Conservation (phyloP, 768 basidiomycete species). For the Rossbeevera mucosa region DNA sequence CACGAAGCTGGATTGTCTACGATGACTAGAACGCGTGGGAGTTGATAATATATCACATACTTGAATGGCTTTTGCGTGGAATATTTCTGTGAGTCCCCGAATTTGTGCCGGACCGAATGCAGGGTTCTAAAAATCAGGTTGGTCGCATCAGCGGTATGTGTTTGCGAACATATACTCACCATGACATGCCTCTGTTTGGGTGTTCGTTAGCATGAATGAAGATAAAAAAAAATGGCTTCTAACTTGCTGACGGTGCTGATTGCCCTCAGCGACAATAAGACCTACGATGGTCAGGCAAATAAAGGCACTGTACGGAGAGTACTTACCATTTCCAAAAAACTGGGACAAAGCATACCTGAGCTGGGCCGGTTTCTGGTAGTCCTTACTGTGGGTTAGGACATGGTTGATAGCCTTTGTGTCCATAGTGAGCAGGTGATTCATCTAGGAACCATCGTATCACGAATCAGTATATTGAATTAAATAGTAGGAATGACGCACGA, state of each 20-base stretch:
- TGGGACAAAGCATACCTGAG: neutral
- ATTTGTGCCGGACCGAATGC: constrained; percentile 60
- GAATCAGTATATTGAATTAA: neutral
- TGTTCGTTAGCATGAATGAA: neutral
- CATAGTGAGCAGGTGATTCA: neutral
- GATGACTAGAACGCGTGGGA: neutral
- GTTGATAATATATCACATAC: constrained; percentile 24
- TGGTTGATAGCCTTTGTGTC: constrained; percentile 4
- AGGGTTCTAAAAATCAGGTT: constrained; percentile 41
- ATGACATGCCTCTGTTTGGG: constrained; percentile 20
- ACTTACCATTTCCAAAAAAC: neutral
- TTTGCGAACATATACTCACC: constrained; percentile 10
- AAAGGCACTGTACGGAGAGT: neutral
- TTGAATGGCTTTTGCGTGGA: constrained; percentile 50
- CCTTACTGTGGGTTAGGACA: constrained; percentile 1
- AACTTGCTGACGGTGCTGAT: constrained; percentile 37
- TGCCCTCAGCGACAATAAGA: constrained; percentile 10
- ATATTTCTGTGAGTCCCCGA: constrained; percentile 51
- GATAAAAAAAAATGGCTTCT: neutral
- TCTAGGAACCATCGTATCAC: neutral
- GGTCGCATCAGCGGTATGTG: neutral
- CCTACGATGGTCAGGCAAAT: neutral
- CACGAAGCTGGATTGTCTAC: constrained; percentile 34
- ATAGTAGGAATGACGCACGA: neutral
- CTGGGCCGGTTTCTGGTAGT: constrained; percentile 4